Percentiles rank a stretch among this genome's conserved stretches.
phyloP scores from a whole-genome alignment of 441 rosid species.

The Adansonia rubrostipa region DNA sequence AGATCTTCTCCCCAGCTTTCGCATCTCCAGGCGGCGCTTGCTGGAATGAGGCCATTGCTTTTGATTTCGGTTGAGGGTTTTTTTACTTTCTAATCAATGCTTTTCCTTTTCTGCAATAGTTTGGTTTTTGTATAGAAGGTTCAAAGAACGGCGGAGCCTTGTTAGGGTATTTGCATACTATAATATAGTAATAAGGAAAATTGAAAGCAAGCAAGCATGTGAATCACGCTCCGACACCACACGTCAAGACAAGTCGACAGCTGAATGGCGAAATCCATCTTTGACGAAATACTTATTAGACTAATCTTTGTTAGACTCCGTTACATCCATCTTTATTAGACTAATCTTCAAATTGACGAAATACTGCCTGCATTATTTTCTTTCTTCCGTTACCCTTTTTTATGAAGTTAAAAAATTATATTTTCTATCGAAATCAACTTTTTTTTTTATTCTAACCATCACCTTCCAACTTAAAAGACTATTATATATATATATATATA shows the following conservation, averaged over 20 bases:
- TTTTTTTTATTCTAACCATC: too few species aligned
- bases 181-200: neutral
- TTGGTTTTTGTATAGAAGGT: neutral
- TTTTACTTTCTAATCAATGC: neutral
- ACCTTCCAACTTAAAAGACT: too few species aligned
- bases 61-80: neutral
- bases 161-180: constrained; percentile 12
- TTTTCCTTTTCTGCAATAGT: neutral
- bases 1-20: constrained; percentile 54
- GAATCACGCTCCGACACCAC: constrained; percentile 3
- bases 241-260: neutral
- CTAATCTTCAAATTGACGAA: too few species aligned
- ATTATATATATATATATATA: too few species aligned
- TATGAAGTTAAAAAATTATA: too few species aligned
- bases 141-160: neutral
- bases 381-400: too few species aligned
- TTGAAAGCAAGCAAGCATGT: neutral
- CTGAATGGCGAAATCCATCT: neutral
- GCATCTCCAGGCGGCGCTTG: constrained; percentile 49
- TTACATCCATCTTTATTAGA: too few species aligned
- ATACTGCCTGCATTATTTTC: too few species aligned
- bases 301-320: too few species aligned
- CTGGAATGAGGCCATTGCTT: constrained; percentile 42
- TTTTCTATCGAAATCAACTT: too few species aligned
- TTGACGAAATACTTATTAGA: too few species aligned